Base-by-base conservation (phyloP, 1,284 basidiomycete genomes). In the Pseudozyma hubeiensis region DNA sequence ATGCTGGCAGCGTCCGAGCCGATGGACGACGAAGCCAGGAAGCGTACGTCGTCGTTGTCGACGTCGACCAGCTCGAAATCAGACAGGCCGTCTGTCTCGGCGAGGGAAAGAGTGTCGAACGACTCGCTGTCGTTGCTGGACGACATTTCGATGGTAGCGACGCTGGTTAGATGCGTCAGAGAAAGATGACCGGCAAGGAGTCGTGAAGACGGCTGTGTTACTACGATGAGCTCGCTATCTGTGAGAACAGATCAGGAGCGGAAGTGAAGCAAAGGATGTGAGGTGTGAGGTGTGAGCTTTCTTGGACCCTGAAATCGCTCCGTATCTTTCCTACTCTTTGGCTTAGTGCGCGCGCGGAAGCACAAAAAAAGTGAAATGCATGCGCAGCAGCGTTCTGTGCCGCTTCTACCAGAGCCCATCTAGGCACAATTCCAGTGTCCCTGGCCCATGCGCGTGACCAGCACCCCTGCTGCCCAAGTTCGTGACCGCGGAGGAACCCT, bases 31-130 rank as follows among this genome's bases (percentile, higher is more conserved):
- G 54, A 58, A 4, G 57, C 54, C 29, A 45, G 53, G 17, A 52
- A 47, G 19, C 53, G 54, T 6, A 45, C 52, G 16, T 43, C 47
- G 13, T 68, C 65, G 13, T 47, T 30, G 35, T 68, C 65, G 48
- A 53, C 35, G n/a, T 68, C 65, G 59, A 68, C 47, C 7, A 68
- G 52, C 43, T 68, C 68, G 41, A 55, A 62, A 31, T 71, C 68
- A 35, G 63, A 65, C 17, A 63, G 66, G 19, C 24, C 40, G 17
- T 68, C 65, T 13, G 55, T 53, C 30, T 68, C 65, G 47, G 48
- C 37, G 31, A 59, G 29, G 16, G 65, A 68, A 34, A 68, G 37
- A 13, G 55, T 63, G 48, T 68, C 65, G 43, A 57, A 68, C 16
- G 53, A 55, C 29, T 68, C 65, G 39, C 40, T 54, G 24, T 68